Evolutionary conservation across 345 rosid genomes (phyloP), one percentile per base, ranked within the genome.

Genomic region (Raphanus sativus): DNA sequence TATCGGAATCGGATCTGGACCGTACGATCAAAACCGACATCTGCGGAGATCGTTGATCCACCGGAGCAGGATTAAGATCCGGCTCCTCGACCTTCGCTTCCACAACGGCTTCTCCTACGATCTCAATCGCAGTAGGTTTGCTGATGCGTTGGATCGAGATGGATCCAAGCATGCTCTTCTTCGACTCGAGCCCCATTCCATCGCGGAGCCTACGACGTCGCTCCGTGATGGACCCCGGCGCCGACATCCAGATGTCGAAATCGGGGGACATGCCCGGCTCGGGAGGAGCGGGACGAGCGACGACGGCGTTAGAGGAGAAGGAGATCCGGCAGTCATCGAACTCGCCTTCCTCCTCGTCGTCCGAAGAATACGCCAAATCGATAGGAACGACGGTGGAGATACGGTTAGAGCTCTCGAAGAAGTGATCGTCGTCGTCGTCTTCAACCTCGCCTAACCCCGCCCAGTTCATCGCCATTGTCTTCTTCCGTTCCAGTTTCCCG

Each of bases 211-310:
- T 85, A 15, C 87, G 85, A 2, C 98, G 87, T 6, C 98, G 86
- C 67, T 95, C 94, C 1, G 70, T 84, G 1, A 95, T 86, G 8
- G 99, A 89, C 2, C 94, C 93, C 3, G 98, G 99, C 7, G 90
- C 87, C n/a, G 93, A 71, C 96, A 87, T 89, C 97, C 98, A 95
- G 8, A 92, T 65, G 50, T 92, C 85, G 68, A 92, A 95, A 8
- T 92, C 88, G 9, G 84, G 87, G 3, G 82, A 74, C 80, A 82
- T 80, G 30, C 28, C 38, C 38, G 75, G 75, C n/a, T 82, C 28
- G 9, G 81, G 70, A 64, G 81, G 70, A 64, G 73, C 62, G 26
- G 84, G 45, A 0, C 83, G 71, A 26, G 80, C 42, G 17, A 86
- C 71, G 8, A 28, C 29, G 29, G 29, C 30, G 30, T 28, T 28